Percentiles rank a stretch among this genome's conserved stretches.
phyloP scores from a whole-genome alignment of 805 yeast species.

The Yamadazyma philogaea region DNA sequence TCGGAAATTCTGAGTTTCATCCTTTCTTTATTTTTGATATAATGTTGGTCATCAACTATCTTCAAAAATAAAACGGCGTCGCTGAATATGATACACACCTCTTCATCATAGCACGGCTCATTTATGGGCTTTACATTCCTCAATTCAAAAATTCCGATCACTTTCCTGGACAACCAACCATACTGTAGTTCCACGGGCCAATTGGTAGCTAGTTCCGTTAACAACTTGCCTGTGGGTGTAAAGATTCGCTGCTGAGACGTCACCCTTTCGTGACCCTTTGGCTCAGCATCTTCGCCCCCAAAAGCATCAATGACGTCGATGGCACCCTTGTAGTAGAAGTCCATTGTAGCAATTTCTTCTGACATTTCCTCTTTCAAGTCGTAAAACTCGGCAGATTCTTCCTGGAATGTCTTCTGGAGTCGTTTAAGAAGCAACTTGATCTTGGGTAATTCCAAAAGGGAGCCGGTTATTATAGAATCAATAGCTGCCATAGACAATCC shows the following conservation, averaged over 20 bases:
- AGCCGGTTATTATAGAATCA: constrained; percentile 55
- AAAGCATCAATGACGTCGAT: constrained; percentile 75
- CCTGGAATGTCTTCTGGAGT: constrained; percentile 46
- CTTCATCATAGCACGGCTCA: constrained; percentile 21
- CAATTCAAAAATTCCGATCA: constrained; percentile 66
- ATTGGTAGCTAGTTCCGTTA: constrained; percentile 76
- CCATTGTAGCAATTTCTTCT: constrained; percentile 24
- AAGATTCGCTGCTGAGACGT: constrained; percentile 50
- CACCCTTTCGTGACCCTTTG: constrained; percentile 28
- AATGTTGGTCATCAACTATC: constrained; percentile 45
- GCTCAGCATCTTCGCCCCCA: constrained; percentile 47
- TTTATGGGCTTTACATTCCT: constrained; percentile 21
- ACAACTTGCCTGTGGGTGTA: constrained; percentile 86
- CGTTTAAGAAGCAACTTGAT: constrained; percentile 67
- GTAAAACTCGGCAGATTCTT: constrained; percentile 14
- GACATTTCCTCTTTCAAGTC: constrained; percentile 11
- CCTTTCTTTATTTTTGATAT: constrained; percentile 18
- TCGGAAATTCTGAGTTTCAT: constrained; percentile 64
- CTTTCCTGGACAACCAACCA: constrained; percentile 85
- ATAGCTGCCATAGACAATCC: constrained; percentile 28
- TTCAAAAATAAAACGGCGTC: constrained; percentile 70
- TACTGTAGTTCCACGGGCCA: constrained; percentile 88
- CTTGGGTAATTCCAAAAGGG: constrained; percentile 64
- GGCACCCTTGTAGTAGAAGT: constrained; percentile 49
- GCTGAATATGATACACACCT: constrained; percentile 72